Evolutionary conservation across 139 green algal genomes (phyloP).

Genomic region (Chlorella sp.): DNA sequence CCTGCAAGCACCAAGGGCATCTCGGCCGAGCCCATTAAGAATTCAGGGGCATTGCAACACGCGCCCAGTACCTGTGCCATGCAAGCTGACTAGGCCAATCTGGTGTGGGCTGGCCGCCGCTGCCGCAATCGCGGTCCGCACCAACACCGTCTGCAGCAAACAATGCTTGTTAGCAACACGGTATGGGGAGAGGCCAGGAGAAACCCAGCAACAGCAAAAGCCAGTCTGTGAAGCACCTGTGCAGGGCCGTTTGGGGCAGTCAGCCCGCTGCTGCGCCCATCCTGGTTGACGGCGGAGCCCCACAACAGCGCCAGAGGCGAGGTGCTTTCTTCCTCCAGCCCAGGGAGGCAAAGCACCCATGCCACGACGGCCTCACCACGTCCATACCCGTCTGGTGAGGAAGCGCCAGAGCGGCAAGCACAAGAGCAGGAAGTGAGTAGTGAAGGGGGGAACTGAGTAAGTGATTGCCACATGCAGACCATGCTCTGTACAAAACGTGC

Average conservation of each 20-base stretch:
- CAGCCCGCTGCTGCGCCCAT: conserved; percentile 56
- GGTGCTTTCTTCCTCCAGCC: too few species aligned
- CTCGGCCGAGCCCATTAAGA: background rate
- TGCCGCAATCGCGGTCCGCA: conserved; percentile 47
- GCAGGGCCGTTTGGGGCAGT: conserved; percentile 73
- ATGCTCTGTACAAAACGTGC: too few species aligned
- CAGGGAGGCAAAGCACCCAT: background rate
- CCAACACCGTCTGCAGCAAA: conserved; percentile 63
- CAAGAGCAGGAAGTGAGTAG: too few species aligned
- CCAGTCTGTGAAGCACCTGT: too few species aligned
- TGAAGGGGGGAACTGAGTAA: too few species aligned
- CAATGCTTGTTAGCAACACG: too few species aligned
- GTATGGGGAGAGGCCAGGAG: too few species aligned
- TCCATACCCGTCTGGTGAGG: conserved; percentile 75
- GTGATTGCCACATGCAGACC: too few species aligned
- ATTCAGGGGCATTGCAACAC: background rate
- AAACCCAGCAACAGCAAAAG: too few species aligned
- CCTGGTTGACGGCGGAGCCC: conserved; percentile 79
- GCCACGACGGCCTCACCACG: conserved; percentile 63
- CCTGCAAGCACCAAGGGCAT: background rate
- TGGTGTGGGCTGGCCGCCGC: background rate
- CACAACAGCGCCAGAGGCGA: conserved; percentile 38
- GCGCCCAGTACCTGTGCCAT: conserved; percentile 54
- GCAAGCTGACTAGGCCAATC: conserved; percentile 30
- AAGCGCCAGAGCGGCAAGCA: too few species aligned